phyloP scores from a whole-genome alignment of 2,329 filamentous ascomycete genomes.

The Trichoderma semiorbis region DNA sequence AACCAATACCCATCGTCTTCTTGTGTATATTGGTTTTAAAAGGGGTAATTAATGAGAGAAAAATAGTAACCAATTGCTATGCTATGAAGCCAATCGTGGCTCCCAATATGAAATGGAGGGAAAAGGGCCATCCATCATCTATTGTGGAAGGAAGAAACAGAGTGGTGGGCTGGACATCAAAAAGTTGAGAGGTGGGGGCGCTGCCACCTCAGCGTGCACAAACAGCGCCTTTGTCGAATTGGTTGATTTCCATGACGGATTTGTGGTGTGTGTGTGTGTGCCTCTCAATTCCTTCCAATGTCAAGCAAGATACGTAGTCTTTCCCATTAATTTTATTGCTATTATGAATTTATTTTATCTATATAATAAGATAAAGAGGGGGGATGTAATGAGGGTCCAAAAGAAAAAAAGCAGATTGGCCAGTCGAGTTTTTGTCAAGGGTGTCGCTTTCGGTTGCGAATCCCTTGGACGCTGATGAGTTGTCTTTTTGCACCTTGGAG shows the following conservation, averaged over 20 bases:
- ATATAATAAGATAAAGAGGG: no score
- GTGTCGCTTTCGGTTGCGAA: neutral
- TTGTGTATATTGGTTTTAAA: neutral
- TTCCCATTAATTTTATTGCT: neutral
- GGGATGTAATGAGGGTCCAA: neutral
- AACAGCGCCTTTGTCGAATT: neutral
- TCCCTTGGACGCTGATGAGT: neutral
- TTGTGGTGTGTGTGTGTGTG: neutral
- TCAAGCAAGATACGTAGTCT: neutral
- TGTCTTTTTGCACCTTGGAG: neutral
- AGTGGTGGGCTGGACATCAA: neutral
- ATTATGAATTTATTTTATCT: neutral
- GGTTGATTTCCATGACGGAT: neutral
- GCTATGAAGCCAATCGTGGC: neutral
- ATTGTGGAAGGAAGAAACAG: neutral
- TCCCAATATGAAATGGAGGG: neutral
- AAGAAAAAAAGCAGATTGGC: neutral
- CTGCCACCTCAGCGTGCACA: conserved; percentile 13
- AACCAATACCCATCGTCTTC: neutral
- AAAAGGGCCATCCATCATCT: neutral
- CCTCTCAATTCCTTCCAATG: neutral
- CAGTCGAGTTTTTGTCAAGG: neutral
- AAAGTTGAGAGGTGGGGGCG: neutral
- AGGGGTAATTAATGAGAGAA: neutral
- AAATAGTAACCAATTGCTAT: neutral